Base-by-base conservation (phyloP, 2,329 filamentous ascomycete genomes). In the Fusarium udum region DNA sequence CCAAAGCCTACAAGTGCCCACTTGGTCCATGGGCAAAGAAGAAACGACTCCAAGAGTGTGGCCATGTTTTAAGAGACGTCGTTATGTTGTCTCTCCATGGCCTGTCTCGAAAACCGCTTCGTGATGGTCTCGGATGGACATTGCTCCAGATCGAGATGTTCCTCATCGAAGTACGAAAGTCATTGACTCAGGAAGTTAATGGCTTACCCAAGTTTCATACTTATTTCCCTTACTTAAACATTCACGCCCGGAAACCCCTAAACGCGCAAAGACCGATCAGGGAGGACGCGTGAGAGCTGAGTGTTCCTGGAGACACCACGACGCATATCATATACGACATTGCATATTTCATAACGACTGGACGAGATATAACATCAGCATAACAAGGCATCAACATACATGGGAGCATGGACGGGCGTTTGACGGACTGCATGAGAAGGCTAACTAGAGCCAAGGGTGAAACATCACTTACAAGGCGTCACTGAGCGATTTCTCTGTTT, bases 21-120 rank as follows among this genome's bases (percentile, higher is more conserved):
- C 75, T 87, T 4, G 87, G 87, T 22, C 78, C 82, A 7, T 88
- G 87, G 87, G 82, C 86, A 6, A 80, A 81, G 53, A 81, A 82
- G 62, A 75, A 80, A 32, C 80, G 83, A 7, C 80, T 86, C 26
- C 81, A 83, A 52, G 80, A 84, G 40, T 86, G 84, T 69, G 86
- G 86, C 4, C 79, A 85, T 37, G 81, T 87, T 31, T 74, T 87
- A 66, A 80, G 84, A 39, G 84, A 85, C 32, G 82, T 82, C 8
- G 78, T 84, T 59, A 79, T 83, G 74, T 80, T 82, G 77, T 83
- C 83, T 4, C 78, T 85, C 32, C 76, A 81, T 34, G 84, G 84
- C 4, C 69, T 85, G 14, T 76, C 82, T 14, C 78, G 82, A 49
- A 78, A 79, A 31, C 82, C 84, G 3, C 81, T 85, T 56, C 80